A percentile compares a stretch with the other conserved stretches of the same genome.
phyloP scores from a whole-genome alignment of 2,329 filamentous ascomycete species.

The Trichothecium roseum region DNA sequence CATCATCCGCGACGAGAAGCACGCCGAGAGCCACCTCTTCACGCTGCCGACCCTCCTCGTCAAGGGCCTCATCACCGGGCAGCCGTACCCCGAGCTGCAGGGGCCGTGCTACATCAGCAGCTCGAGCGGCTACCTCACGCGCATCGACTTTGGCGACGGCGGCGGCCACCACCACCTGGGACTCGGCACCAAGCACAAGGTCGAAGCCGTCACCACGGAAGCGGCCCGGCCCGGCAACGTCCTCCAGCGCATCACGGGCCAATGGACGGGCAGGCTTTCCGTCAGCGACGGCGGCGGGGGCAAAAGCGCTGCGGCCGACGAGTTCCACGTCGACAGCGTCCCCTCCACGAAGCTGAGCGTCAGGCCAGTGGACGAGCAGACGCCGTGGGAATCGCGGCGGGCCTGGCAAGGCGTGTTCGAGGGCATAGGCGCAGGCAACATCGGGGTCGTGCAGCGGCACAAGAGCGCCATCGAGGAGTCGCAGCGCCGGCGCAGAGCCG shows the following conservation, averaged over 20 bases:
- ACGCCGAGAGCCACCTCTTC: conserved; percentile 37
- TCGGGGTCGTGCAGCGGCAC: conserved; percentile 58
- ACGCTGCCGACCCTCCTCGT: conserved; percentile 37
- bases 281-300: conserved; percentile 22
- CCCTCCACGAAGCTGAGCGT: conserved; percentile 20
- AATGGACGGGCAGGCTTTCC: conserved; percentile 9
- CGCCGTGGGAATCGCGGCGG: conserved; percentile 67
- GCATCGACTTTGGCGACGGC: conserved; percentile 28
- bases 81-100: conserved; percentile 37
- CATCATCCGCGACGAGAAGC: conserved; percentile 35
- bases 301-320: conserved; percentile 17
- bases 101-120: conserved; percentile 34
- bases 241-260: conserved; percentile 17
- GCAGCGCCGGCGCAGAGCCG: conserved; percentile 63
- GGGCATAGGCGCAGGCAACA: conserved; percentile 63
- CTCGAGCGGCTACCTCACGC: conserved; percentile 32
- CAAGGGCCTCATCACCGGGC: conserved; percentile 34
- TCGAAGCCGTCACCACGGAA: conserved; percentile 4
- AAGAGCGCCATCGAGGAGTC: conserved; percentile 76
- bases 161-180: conserved; percentile 26
- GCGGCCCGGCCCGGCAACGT: conserved; percentile 28
- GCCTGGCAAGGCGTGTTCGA: conserved; percentile 72
- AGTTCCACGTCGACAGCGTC: conserved; percentile 24
- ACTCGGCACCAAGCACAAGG: conserved; percentile 22
- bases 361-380: conserved; percentile 51